Conservation (phyloP, 2,329 filamentous ascomycete genomes). For the Ophiocordyceps camponoti-leonardi region DNA sequence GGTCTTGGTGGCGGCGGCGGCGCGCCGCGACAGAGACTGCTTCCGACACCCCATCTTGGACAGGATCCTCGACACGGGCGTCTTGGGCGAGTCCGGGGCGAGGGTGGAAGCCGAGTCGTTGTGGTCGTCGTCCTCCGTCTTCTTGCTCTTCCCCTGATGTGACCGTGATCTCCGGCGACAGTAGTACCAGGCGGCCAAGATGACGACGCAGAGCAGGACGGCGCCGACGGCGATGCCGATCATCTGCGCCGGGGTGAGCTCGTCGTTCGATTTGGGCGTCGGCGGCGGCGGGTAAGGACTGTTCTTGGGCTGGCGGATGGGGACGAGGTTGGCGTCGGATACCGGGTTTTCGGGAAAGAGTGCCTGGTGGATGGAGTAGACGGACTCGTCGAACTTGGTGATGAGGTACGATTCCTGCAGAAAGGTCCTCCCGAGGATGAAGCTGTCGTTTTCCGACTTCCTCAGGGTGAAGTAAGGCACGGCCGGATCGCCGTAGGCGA, state of each 20-base stretch:
- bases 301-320: conserved; percentile 23
- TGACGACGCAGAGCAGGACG: conserved; percentile 14
- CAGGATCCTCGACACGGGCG: conserved; percentile 14
- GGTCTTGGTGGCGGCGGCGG: conserved; percentile 5
- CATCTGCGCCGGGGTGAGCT: conserved; percentile 23
- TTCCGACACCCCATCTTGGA: conserved; percentile 22
- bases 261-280: conserved; percentile 3
- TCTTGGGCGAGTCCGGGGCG: conserved; percentile 9
- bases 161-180: conserved; percentile 17
- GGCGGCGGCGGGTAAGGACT: conserved; percentile 28
- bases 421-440: conserved; percentile 50
- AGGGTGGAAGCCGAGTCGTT: conserved; percentile 20
- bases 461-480: conserved; percentile 51
- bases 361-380: conserved; percentile 39
- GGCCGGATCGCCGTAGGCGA: conserved; percentile 24
- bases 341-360: conserved; percentile 26
- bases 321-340: conserved; percentile 21
- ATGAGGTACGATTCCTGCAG: conserved; percentile 51
- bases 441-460: conserved; percentile 30
- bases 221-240: conserved; percentile 28
- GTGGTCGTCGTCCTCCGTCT: conserved; percentile 11
- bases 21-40: conserved; percentile 12
- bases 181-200: conserved; percentile 14
- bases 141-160: conserved; percentile 4
- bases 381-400: conserved; percentile 34